Percentiles rank a stretch among this genome's conserved stretches.
Conservation (phyloP, 1,284 basidiomycete genomes). For the Thecaphora thlaspeos region DNA sequence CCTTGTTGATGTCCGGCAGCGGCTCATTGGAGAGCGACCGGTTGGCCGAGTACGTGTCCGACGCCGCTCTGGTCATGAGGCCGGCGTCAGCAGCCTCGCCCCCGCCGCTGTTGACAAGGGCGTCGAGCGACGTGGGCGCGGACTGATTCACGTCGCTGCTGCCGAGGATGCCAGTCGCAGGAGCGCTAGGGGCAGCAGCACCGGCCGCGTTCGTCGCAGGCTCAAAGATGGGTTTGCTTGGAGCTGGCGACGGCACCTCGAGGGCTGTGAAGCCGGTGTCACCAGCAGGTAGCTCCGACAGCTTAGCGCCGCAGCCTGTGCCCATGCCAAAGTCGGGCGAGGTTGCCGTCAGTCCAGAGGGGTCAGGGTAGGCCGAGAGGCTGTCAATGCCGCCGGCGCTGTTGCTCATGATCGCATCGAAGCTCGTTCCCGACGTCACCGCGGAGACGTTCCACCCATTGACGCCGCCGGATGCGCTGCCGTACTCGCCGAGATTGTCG, state of each 20-base stretch:
- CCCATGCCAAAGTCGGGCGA: background rate
- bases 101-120: background rate
- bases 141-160: no score
- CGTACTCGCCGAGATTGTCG: slow-evolving; percentile 21
- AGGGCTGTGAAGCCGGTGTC: slow-evolving; percentile 32
- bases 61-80: background rate
- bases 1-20: slow-evolving; percentile 29
- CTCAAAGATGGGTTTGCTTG: background rate
- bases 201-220: no score
- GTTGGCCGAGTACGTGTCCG: slow-evolving; percentile 2
- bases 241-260: slow-evolving; percentile 35
- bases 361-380: background rate
- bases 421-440: slow-evolving; percentile 1
- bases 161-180: no score
- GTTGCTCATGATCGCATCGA: slow-evolving; percentile 18
- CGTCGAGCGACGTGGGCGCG: no score
- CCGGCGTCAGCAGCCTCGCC: background rate
- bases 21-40: slow-evolving; percentile 29
- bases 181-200: no score
- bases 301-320: no score
- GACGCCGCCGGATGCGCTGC: background rate
- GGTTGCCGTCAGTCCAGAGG: background rate
- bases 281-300: background rate
- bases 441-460: slow-evolving; percentile 32
- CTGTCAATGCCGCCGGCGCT: background rate